Evolutionary conservation across 1,284 basidiomycete genomes (phyloP), one percentile per base, ranked within the genome.

Genomic region (Termitomyces sp.): DNA sequence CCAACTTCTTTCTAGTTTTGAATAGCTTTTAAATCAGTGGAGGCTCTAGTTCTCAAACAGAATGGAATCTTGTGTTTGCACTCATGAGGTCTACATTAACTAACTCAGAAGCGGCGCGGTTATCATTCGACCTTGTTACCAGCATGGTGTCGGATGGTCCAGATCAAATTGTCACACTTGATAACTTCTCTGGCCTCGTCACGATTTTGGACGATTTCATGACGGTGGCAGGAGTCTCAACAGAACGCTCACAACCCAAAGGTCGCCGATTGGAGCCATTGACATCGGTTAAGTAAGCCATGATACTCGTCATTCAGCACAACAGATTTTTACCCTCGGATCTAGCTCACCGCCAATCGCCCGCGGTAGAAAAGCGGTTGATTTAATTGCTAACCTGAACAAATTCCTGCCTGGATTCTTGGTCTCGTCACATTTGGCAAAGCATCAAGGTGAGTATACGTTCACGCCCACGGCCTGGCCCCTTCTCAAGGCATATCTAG

Each of bases 11-110:
- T 46, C 16, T 11, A 6, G 18, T 26, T 51, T 41, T 55, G 8
- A 46, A 19, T 42, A 42, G 33, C 18, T 28, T 16, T 37, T 52
- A 19, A 11, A 52, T 13, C 35, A 37, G 11, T 49, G n/a, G 37
- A 33, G 35, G 13, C 57, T 34, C 38, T 33, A 89, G 83, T 54
- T 94, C 93, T 2, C 87, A 90, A 61, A 97, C 96, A 0, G 95
- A 99, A 69, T 99, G 97, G 97, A 91, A 91, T 50, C 74, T 98
- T 33, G 81, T 96, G 14, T 92, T 97, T 62, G 87, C 92, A 1
- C 76, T 98, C n/a, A 81, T 99, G 60, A 82, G 91, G 38, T 88
- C 87, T 0, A 93, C 92, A 0, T 82, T 93, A 42, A 79, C 86
- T 7, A 90, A 97, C 62, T 83, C 91, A n/a, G 91, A 93, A 68